Percentiles rank a stretch among this genome's conserved stretches.
phyloP scores from a whole-genome alignment of 1,284 basidiomycete species.

The Marasmius fiardii region DNA sequence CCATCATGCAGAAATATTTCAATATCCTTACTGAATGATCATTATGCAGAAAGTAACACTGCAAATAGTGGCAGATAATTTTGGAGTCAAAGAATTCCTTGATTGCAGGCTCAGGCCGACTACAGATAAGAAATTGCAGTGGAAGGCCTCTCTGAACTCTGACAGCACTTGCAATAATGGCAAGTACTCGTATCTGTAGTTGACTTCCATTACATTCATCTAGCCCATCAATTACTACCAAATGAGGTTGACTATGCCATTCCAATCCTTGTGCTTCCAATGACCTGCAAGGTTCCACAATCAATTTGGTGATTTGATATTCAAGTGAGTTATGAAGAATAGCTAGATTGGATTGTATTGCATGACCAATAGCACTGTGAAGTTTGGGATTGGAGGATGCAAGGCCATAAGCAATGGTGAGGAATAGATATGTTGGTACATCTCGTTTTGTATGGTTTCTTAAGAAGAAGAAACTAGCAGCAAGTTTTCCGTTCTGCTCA shows the following conservation, averaged over 20 bases:
- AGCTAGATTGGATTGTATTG: neutral
- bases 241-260: neutral
- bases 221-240: neutral
- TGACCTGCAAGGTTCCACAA: neutral
- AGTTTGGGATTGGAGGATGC: neutral
- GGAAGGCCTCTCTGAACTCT: neutral
- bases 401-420: neutral
- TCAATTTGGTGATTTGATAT: neutral
- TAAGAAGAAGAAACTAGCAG: neutral
- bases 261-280: neutral
- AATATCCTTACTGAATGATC: no score
- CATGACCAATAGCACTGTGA: neutral
- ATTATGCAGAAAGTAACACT: no score
- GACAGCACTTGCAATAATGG: neutral
- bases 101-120: neutral
- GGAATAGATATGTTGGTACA: neutral
- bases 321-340: neutral
- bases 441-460: neutral
- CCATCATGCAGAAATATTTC: no score
- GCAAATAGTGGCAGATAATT: neutral
- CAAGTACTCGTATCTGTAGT: neutral
- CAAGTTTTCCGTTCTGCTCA: neutral
- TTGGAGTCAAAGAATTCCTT: neutral
- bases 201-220: neutral
- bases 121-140: neutral